Conservation (phyloP, 2,329 filamentous ascomycete genomes). For the Neurospora sp. region DNA sequence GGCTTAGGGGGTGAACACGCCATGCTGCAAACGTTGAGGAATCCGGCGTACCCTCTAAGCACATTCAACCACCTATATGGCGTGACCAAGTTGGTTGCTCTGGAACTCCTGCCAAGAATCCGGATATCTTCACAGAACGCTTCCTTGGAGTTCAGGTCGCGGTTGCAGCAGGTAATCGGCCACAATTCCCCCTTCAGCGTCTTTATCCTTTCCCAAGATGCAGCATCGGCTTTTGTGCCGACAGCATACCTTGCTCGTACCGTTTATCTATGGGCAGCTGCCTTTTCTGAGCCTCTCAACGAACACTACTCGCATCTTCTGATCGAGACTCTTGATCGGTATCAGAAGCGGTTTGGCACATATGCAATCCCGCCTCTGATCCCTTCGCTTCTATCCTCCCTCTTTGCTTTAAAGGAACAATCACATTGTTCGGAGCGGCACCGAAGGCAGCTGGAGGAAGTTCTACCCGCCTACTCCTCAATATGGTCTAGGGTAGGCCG, state of each 20-base stretch:
- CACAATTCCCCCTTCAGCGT: constrained; percentile 15
- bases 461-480: constrained; percentile 5
- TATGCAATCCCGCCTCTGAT: constrained; percentile 19
- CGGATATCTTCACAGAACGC: constrained; percentile 4
- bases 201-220: constrained; percentile 13
- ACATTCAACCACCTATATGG: constrained; percentile 33
- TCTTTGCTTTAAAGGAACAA: constrained; percentile 10
- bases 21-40: constrained; percentile 16
- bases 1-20: constrained; percentile 23
- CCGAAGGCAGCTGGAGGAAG: background rate
- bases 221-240: constrained; percentile 15
- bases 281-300: constrained; percentile 11
- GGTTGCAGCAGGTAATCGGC: constrained; percentile 15
- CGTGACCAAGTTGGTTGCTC: constrained; percentile 26
- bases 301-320: constrained; percentile 10
- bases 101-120: constrained; percentile 6
- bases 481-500: constrained; percentile 1
- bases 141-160: constrained; percentile 3
- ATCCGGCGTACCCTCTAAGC: constrained; percentile 26
- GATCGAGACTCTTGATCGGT: constrained; percentile 16
- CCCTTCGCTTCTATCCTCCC: constrained; percentile 14
- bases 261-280: constrained; percentile 19
- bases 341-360: constrained; percentile 16
- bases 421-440: constrained; percentile 1
- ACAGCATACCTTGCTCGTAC: constrained; percentile 18